phyloP scores from a whole-genome alignment of 2,329 filamentous ascomycete genomes.

The Phialophora expanda region DNA sequence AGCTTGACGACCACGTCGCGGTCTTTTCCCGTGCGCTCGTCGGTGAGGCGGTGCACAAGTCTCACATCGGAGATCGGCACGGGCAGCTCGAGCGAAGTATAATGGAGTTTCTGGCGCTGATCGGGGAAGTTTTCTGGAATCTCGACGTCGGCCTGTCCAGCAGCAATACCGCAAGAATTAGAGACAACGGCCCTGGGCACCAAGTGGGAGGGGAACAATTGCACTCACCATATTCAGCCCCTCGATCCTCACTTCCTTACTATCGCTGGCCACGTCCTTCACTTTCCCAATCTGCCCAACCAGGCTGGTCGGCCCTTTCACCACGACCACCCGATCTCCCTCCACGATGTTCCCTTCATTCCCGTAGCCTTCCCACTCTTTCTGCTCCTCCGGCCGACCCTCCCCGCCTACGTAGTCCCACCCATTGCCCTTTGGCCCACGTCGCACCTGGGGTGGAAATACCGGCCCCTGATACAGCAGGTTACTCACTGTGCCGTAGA shows the following conservation, averaged over 20 bases:
- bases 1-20: slow-evolving; percentile 80
- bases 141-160: slow-evolving; percentile 49
- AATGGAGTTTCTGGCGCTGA: slow-evolving; percentile 44
- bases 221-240: slow-evolving; percentile 67
- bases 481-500: slow-evolving; percentile 63
- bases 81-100: slow-evolving; percentile 59
- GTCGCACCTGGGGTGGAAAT: slow-evolving; percentile 43
- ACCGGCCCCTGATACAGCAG: slow-evolving; percentile 47
- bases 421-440: slow-evolving; percentile 39
- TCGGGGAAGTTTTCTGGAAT: slow-evolving; percentile 46
- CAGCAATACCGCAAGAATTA: neutral
- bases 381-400: slow-evolving; percentile 48
- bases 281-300: slow-evolving; percentile 85
- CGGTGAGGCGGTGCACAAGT: slow-evolving; percentile 54
- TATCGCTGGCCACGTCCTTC: slow-evolving; percentile 58
- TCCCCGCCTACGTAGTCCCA: slow-evolving; percentile 37
- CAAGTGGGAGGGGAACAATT: neutral
- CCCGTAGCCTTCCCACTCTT: slow-evolving; percentile 36
- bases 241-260: slow-evolving; percentile 66
- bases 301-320: slow-evolving; percentile 70
- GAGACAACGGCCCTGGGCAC: neutral
- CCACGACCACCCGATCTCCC: slow-evolving; percentile 81
- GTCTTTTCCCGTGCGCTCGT: slow-evolving; percentile 63
- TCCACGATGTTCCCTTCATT: slow-evolving; percentile 58
- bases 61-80: slow-evolving; percentile 54